Evolutionary conservation across 2,329 filamentous ascomycete species (phyloP).

Genomic region (Sporothrix curviconia): DNA sequence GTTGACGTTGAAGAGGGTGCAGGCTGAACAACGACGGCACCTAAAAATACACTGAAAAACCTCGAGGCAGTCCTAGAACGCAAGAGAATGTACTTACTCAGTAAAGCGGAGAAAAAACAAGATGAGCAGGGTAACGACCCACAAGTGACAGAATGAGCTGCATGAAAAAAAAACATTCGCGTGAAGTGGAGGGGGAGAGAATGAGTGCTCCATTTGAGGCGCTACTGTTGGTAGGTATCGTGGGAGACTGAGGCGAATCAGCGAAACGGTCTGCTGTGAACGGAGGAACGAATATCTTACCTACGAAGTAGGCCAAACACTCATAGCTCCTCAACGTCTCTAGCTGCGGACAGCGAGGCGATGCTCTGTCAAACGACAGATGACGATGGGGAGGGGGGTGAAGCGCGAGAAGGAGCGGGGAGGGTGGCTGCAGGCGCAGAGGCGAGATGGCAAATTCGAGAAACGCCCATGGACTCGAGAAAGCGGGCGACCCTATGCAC

Average conservation of each 20-base stretch:
- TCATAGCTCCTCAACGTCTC: too few relatives aligned
- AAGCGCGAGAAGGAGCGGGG: slow-evolving; percentile 3
- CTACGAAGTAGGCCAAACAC: too few relatives aligned
- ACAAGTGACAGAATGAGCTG: slow-evolving; percentile 31
- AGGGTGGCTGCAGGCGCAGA: neutral
- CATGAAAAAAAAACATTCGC: slow-evolving; percentile 33
- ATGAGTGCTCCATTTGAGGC: neutral
- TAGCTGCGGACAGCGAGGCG: too few relatives aligned
- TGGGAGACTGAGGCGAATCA: slow-evolving; percentile 18
- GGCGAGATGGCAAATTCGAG: slow-evolving; percentile 1
- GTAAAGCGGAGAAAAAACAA: neutral
- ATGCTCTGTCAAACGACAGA: too few relatives aligned
- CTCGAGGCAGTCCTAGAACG: neutral
- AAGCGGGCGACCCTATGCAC: slow-evolving; percentile 10
- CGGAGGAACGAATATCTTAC: too few relatives aligned
- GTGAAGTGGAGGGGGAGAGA: neutral
- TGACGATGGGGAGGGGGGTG: neutral
- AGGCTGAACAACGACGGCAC: neutral
- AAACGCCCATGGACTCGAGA: slow-evolving; percentile 24
- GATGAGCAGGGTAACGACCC: neutral
- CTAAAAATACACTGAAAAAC: neutral
- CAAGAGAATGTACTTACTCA: too few relatives aligned
- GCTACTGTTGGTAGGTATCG: slow-evolving; percentile 19
- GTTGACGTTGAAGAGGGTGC: too few relatives aligned
- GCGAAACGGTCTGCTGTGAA: slow-evolving; percentile 22